Evolutionary conservation across 306 rosid species (phyloP).

Genomic region (Dalbergia cultrata): DNA sequence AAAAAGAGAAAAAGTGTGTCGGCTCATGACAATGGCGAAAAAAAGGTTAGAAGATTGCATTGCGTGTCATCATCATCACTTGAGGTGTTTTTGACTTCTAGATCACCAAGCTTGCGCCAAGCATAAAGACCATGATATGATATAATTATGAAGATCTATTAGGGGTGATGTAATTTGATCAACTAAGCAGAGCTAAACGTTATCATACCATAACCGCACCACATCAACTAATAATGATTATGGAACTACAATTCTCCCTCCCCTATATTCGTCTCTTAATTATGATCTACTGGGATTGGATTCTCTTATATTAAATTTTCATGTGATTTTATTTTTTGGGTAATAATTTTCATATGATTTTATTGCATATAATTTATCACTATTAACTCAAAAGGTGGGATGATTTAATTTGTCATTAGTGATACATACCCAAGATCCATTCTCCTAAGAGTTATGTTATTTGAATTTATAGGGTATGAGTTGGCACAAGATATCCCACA

Average conservation of each 20-base stretch:
- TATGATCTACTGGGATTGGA: too few relatives aligned
- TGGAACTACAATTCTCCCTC: background rate
- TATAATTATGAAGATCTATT: background rate
- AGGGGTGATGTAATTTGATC: slow-evolving; percentile 37
- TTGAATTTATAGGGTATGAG: too few relatives aligned
- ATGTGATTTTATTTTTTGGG: too few relatives aligned
- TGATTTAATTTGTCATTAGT: too few relatives aligned
- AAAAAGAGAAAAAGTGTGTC: background rate
- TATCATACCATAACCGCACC: slow-evolving; percentile 21
- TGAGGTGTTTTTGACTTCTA: slow-evolving; percentile 31
- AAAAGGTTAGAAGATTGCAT: too few relatives aligned
- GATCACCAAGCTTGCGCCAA: background rate
- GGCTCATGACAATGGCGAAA: background rate
- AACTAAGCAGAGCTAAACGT: slow-evolving; percentile 30
- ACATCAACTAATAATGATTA: slow-evolving; percentile 43
- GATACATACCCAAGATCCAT: background rate
- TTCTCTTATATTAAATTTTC: too few relatives aligned
- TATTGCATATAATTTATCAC: too few relatives aligned
- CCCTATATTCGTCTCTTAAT: background rate
- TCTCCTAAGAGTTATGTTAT: too few relatives aligned
- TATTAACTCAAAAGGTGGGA: too few relatives aligned
- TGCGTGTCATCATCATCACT: background rate
- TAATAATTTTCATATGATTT: too few relatives aligned
- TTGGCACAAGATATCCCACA: too few relatives aligned
- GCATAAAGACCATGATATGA: background rate